These are phyloP conservation scores for Hypoxylon rubiginosum DNA, from an alignment of 2,329 filamentous ascomycete species.

Conservation along the genomic window DNA sequence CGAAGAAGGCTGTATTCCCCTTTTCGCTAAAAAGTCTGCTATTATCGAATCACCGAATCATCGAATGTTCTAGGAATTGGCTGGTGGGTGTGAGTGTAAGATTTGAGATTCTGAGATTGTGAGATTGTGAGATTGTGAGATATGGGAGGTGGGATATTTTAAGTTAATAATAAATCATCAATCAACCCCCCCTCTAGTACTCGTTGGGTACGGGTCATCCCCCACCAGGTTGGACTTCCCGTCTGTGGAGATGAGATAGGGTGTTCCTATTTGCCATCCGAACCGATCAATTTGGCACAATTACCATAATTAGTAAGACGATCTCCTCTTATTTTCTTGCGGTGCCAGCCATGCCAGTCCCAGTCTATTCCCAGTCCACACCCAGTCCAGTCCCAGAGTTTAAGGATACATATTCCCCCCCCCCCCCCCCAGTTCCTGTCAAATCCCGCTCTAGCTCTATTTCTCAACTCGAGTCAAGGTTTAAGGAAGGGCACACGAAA, in stretches of 20 bases:
- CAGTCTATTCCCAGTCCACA: too few relatives aligned
- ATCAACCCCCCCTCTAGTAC: conserved; percentile 27
- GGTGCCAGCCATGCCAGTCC: too few relatives aligned
- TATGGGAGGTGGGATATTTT: conserved; percentile 33
- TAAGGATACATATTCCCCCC: conserved; percentile 39
- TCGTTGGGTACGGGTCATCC: conserved; percentile 37
- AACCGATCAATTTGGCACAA: conserved; percentile 36
- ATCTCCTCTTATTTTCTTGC: conserved; percentile 32
- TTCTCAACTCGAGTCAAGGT: conserved; percentile 17
- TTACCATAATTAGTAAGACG: conserved; percentile 44
- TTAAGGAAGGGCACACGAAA: conserved; percentile 36
- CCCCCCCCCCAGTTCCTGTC: conserved; percentile 16
- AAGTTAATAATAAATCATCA: conserved; percentile 1
- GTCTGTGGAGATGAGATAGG: conserved; percentile 40
- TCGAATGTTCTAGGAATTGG: conserved; percentile 40
- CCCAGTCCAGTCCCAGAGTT: conserved; percentile 13
- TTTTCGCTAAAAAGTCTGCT: conserved; percentile 20
- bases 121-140: conserved; percentile 13
- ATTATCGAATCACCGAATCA: conserved; percentile 31
- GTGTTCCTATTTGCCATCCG: conserved; percentile 34
- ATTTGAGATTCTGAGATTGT: conserved; percentile 3
- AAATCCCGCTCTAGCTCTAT: conserved; percentile 27
- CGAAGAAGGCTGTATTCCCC: conserved; percentile 19
- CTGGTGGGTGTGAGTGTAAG: conserved; percentile 2
- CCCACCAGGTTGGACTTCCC: conserved; percentile 30